Conservation (phyloP, 352 stramenopile genomes). For the Pythium rhizo-oryzae region DNA sequence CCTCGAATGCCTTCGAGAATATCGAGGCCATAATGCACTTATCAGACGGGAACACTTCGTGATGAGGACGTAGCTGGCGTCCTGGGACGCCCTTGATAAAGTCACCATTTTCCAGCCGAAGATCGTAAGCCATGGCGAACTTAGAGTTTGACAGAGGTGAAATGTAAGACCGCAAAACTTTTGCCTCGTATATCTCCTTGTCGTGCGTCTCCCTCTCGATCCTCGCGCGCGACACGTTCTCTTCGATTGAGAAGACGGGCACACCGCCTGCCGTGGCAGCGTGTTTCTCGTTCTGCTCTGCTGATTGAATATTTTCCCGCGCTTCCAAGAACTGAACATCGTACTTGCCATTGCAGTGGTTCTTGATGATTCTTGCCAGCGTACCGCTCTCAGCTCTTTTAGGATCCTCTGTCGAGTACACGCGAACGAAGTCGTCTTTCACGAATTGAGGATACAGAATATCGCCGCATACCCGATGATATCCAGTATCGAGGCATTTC, state of each 20-base stretch:
- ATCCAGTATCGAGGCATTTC: conserved; percentile 41
- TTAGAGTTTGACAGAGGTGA: background rate
- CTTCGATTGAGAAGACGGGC: background rate
- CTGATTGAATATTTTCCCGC: conserved; percentile 5
- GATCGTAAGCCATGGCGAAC: conserved; percentile 39
- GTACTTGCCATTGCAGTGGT: conserved; percentile 53
- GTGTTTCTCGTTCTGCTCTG: background rate
- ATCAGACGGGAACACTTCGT: conserved; percentile 48
- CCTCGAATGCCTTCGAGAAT: conserved; percentile 31
- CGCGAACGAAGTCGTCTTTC: conserved; percentile 54
- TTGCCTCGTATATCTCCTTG: conserved; percentile 37
- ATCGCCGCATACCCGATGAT: conserved; percentile 29
- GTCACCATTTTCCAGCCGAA: conserved; percentile 49
- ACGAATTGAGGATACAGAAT: conserved; percentile 38
- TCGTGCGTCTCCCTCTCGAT: conserved; percentile 34
- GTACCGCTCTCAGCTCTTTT: background rate
- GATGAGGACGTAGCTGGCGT: conserved; percentile 37
- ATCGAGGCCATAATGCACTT: conserved; percentile 41
- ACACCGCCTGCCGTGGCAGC: too few relatives aligned
- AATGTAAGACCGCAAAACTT: conserved; percentile 33
- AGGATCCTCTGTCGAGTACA: conserved; percentile 16
- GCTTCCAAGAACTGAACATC: conserved; percentile 53
- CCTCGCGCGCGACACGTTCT: conserved; percentile 39
- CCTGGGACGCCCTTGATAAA: conserved; percentile 34
- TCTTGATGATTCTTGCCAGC: conserved; percentile 41